These are phyloP conservation scores for Wakefieldia striispora DNA, from an alignment of 768 basidiomycete species.

Conservation along the genomic window DNA sequence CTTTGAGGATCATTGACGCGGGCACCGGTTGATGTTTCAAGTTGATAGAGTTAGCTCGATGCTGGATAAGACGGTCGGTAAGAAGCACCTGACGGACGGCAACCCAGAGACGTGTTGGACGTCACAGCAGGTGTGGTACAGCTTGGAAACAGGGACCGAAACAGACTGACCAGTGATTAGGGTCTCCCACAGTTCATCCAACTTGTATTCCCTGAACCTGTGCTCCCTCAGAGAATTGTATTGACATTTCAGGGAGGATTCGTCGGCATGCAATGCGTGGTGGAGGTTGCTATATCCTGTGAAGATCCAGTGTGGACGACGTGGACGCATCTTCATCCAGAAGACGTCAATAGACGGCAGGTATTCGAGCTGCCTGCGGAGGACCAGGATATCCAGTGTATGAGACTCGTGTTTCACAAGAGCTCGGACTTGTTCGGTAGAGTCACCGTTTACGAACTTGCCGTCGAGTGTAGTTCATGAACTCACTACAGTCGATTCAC, in stretches of 20 bases:
- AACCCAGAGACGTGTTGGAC: conserved; percentile 84
- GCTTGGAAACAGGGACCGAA: neutral
- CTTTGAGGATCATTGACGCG: conserved; percentile 22
- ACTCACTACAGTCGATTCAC: conserved; percentile 1
- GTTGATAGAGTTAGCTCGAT: conserved; percentile 71
- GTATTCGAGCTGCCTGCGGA: conserved; percentile 49
- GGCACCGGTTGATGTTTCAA: conserved; percentile 5
- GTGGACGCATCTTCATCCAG: conserved; percentile 63
- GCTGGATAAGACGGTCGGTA: conserved; percentile 69
- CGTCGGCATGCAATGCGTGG: conserved; percentile 63
- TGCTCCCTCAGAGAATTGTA: conserved; percentile 54
- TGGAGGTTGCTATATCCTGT: conserved; percentile 39
- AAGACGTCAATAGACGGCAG: conserved; percentile 77
- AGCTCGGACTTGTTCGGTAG: conserved; percentile 87
- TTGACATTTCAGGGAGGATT: conserved; percentile 88
- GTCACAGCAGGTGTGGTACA: conserved; percentile 61
- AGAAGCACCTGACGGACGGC: conserved; percentile 66
- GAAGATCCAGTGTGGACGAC: conserved; percentile 45
- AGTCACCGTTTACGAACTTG: conserved; percentile 69
- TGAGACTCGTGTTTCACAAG: conserved; percentile 73
- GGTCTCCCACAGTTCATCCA: conserved; percentile 78
- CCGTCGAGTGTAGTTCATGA: conserved; percentile 26
- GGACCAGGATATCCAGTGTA: conserved; percentile 33
- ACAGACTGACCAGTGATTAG: conserved; percentile 37
- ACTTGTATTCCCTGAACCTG: conserved; percentile 49